A percentile compares a stretch with the other conserved stretches of the same genome.
Evolutionary conservation across 78 protist species (phyloP).

Genomic region (Dictyostelium purpureum): DNA sequence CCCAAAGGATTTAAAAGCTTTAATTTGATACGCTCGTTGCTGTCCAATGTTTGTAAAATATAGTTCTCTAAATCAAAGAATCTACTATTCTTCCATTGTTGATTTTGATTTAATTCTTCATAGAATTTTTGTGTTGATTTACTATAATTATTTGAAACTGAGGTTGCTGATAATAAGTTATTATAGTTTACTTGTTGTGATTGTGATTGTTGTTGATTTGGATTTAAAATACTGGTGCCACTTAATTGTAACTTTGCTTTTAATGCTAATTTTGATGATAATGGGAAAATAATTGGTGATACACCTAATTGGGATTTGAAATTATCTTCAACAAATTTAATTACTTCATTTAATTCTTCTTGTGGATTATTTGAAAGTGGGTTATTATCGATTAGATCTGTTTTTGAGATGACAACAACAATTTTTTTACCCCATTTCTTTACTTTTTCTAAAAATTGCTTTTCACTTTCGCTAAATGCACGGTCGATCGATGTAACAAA

Average conservation of each 20-base stretch:
- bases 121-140: background rate
- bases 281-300: conserved; percentile 61
- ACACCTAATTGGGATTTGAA: conserved; percentile 54
- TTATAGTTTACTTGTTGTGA: background rate
- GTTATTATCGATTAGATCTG: conserved; percentile 73
- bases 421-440: conserved; percentile 82
- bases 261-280: conserved; percentile 74
- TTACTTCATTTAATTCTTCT: conserved; percentile 62
- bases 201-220: background rate
- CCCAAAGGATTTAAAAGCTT: conserved; percentile 83
- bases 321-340: conserved; percentile 48
- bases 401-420: conserved; percentile 69
- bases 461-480: conserved; percentile 81
- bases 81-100: conserved; percentile 28
- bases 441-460: conserved; percentile 40
- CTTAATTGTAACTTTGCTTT: conserved; percentile 43
- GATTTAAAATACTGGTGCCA: background rate
- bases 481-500: conserved; percentile 82
- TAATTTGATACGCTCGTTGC: conserved; percentile 52
- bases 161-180: background rate
- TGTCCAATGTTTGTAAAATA: conserved; percentile 68
- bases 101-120: background rate
- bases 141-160: background rate
- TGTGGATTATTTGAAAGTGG: conserved; percentile 29
- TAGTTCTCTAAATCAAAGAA: conserved; percentile 76